Evolutionary conservation across 2,329 filamentous ascomycete genomes (phyloP).

Genomic region (Alternaria ethzedia): DNA sequence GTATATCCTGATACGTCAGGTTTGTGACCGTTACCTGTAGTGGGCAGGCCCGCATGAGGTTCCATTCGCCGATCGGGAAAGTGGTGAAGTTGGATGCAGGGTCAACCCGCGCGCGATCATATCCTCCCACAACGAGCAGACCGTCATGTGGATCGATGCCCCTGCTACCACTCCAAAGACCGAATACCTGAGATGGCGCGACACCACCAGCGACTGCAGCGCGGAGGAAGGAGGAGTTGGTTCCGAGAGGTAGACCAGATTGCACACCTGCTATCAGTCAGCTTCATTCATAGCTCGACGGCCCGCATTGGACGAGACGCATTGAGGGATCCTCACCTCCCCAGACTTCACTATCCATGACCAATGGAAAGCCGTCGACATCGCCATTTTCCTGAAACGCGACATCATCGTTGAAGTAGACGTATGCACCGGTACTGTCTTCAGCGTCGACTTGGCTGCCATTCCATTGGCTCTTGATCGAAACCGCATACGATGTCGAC

Average conservation of each 20-base stretch:
- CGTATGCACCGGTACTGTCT: slow-evolving; percentile 5
- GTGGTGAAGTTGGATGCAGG: slow-evolving; percentile 6
- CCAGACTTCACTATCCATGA: slow-evolving; percentile 7
- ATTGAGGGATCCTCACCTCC: neutral
- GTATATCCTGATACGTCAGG: neutral
- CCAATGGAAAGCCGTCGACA: slow-evolving; percentile 12
- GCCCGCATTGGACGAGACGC: neutral
- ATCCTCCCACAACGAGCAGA: slow-evolving; percentile 15
- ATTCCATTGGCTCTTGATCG: slow-evolving; percentile 16
- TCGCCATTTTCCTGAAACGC: slow-evolving; percentile 10
- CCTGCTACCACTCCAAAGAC: slow-evolving; percentile 15
- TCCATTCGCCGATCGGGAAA: slow-evolving; percentile 14
- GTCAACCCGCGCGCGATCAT: slow-evolving; percentile 13
- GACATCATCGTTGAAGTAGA: slow-evolving; percentile 14
- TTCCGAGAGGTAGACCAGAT: slow-evolving; percentile 15
- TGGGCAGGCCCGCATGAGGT: slow-evolving; percentile 7
- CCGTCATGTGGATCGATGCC: slow-evolving; percentile 12
- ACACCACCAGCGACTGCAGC: slow-evolving; percentile 12
- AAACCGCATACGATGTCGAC: slow-evolving; percentile 4
- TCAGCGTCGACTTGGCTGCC: slow-evolving; percentile 10
- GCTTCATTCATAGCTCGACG: neutral
- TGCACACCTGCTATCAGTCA: slow-evolving; percentile 3
- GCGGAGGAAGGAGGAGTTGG: slow-evolving; percentile 15
- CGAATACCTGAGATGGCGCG: slow-evolving; percentile 15
- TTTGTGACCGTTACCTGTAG: slow-evolving; percentile 12